Conservation (phyloP, 2,329 filamentous ascomycete species). For the Alternaria arborescens region DNA sequence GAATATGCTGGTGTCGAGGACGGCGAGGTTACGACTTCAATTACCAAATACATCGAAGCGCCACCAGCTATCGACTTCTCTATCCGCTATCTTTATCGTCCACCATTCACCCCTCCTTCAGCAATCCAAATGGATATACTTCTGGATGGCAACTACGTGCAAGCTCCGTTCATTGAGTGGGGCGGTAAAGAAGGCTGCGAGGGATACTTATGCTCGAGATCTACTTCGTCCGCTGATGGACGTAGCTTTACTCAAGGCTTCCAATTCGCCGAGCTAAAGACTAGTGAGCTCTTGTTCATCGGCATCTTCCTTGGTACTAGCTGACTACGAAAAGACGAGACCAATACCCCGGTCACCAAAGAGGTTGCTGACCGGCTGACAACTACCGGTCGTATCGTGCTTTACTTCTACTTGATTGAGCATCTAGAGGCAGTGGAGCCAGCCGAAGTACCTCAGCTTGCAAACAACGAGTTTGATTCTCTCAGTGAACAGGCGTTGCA, state of each 20-base stretch:
- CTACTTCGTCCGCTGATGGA: not conserved
- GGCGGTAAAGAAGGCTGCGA: slow-evolving; percentile 7
- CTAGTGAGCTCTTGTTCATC: not conserved
- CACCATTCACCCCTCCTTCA: not conserved
- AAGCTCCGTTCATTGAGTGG: slow-evolving; percentile 1
- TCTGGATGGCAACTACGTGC: slow-evolving; percentile 10
- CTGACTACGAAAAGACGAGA: not conserved
- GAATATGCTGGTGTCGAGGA: not conserved
- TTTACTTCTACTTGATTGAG: slow-evolving; percentile 12
- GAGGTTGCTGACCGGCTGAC: not conserved
- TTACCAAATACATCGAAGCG: not conserved
- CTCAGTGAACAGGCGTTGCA: not conserved
- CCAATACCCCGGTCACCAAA: not conserved
- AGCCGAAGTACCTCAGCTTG: not conserved
- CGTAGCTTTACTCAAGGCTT: not conserved
- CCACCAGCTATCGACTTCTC: not conserved
- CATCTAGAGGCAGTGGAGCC: not conserved
- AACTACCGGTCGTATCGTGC: not conserved
- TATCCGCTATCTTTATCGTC: not conserved
- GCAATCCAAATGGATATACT: not conserved
- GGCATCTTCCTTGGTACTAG: not conserved
- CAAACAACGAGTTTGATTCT: not conserved
- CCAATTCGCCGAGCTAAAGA: not conserved
- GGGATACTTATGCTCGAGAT: slow-evolving; percentile 6
- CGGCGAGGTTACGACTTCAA: not conserved